Conservation (phyloP, 352 stramenopile genomes). For the Pythium dissimile region DNA sequence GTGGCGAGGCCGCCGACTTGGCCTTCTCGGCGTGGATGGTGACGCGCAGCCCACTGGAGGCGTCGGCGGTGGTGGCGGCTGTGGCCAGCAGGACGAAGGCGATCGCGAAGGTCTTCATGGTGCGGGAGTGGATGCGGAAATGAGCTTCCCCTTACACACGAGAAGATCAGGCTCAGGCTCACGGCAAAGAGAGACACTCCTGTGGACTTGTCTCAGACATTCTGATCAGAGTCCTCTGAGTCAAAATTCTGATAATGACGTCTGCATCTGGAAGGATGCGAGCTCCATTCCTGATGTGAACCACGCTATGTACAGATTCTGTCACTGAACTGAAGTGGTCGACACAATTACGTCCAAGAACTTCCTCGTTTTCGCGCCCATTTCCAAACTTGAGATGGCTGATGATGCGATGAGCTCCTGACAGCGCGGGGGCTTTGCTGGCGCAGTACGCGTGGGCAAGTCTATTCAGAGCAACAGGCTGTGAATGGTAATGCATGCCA, state of each 20-base stretch:
- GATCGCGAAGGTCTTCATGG: constrained; percentile 5
- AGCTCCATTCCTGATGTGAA: too few relatives aligned
- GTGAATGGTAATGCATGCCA: too few relatives aligned
- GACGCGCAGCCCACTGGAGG: constrained; percentile 3
- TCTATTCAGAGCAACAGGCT: too few relatives aligned
- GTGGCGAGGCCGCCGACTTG: neutral
- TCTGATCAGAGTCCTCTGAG: too few relatives aligned
- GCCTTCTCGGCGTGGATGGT: constrained; percentile 3
- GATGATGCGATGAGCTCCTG: neutral
- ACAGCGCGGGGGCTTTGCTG: neutral
- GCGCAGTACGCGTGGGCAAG: neutral
- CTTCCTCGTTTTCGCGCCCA: neutral
- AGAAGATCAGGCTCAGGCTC: too few relatives aligned
- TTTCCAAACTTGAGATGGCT: neutral
- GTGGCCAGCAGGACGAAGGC: constrained; percentile 1
- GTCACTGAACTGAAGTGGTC: too few relatives aligned
- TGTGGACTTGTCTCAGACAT: too few relatives aligned
- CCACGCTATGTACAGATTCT: too few relatives aligned
- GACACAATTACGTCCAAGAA: too few relatives aligned
- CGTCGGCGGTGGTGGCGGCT: neutral
- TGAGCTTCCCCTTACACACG: neutral
- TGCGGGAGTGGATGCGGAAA: neutral
- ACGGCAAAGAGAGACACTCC: too few relatives aligned
- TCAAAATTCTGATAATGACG: too few relatives aligned
- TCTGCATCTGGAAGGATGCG: too few relatives aligned